Evolutionary conservation across 2,329 filamentous ascomycete genomes (phyloP).

Genomic region (Arthrobotrys musiformis): DNA sequence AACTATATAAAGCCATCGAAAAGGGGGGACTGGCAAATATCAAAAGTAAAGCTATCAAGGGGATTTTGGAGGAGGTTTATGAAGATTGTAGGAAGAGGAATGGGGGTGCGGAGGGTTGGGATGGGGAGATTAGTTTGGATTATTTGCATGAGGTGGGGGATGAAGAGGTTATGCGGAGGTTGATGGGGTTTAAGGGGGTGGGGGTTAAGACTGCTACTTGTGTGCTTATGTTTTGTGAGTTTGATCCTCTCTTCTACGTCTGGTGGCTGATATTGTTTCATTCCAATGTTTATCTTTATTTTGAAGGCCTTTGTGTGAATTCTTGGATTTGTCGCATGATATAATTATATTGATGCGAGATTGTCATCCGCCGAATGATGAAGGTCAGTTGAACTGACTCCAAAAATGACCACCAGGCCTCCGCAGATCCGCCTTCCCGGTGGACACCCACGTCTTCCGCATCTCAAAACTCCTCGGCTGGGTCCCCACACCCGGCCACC

Average conservation of each 20-base stretch:
- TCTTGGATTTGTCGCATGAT: not conserved
- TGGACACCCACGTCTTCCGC: conserved; percentile 69
- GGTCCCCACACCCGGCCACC: conserved; percentile 62
- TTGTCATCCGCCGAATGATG: not conserved
- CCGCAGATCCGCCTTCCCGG: conserved; percentile 66
- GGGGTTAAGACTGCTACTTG: conserved; percentile 70
- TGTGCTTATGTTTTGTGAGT: conserved; percentile 67
- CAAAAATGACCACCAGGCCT: conserved; percentile 59
- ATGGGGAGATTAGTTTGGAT: conserved; percentile 63
- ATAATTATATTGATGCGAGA: not conserved
- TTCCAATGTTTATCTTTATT: no score
- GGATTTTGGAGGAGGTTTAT: conserved; percentile 77
- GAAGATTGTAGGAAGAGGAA: conserved; percentile 69
- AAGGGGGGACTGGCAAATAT: conserved; percentile 75
- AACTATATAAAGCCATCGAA: conserved; percentile 76
- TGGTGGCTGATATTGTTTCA: no score
- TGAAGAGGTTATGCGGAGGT: conserved; percentile 67
- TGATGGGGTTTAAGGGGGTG: conserved; percentile 67
- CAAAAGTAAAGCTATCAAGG: conserved; percentile 79
- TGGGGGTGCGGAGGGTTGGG: conserved; percentile 38
- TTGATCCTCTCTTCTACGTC: not conserved
- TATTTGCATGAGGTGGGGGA: conserved; percentile 65
- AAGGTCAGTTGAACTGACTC: conserved; percentile 1
- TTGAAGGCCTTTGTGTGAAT: not conserved
- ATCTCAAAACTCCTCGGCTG: conserved; percentile 67